Evolutionary conservation across 441 rosid species (phyloP).

Genomic region (Bruguiera hainesii): DNA sequence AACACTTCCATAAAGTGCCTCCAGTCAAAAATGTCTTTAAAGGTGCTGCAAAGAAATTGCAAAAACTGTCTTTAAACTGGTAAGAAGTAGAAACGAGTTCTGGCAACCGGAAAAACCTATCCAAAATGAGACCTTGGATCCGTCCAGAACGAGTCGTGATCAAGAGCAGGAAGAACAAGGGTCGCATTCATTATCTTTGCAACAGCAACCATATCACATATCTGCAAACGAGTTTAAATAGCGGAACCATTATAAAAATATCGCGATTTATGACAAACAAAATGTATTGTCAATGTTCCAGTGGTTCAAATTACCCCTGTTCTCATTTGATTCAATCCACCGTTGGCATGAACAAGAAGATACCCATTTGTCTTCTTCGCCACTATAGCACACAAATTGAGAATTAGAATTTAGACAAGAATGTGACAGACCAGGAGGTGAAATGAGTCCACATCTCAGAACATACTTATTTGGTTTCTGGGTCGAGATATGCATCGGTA

Average conservation of each 20-base stretch:
- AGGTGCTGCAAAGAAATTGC: constrained; percentile 49
- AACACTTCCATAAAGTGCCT: constrained; percentile 69
- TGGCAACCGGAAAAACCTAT: neutral
- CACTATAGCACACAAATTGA: constrained; percentile 28
- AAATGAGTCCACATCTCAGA: neutral
- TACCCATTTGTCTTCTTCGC: constrained; percentile 63
- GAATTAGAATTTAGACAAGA: neutral
- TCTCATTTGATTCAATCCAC: constrained; percentile 98
- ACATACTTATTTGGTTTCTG: constrained; percentile 50
- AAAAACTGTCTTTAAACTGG: neutral
- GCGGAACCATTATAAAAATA: no score
- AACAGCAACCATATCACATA: constrained; percentile 95
- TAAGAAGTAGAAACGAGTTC: neutral
- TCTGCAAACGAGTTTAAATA: constrained; percentile 36
- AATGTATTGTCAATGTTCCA: neutral
- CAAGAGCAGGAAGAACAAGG: constrained; percentile 89
- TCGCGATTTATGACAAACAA: neutral
- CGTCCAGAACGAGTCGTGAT: constrained; percentile 91
- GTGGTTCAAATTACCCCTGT: constrained; percentile 62
- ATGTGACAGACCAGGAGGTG: no score
- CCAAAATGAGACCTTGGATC: constrained; percentile 68
- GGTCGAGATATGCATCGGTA: constrained; percentile 63
- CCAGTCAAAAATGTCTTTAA: constrained; percentile 96
- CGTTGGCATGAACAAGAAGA: constrained; percentile 85
- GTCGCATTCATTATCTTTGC: constrained; percentile 97